These are phyloP conservation scores for Dichotomocladium elegans DNA, from an alignment of 371 early-diverging fungal genomes.

Conservation along the genomic window DNA sequence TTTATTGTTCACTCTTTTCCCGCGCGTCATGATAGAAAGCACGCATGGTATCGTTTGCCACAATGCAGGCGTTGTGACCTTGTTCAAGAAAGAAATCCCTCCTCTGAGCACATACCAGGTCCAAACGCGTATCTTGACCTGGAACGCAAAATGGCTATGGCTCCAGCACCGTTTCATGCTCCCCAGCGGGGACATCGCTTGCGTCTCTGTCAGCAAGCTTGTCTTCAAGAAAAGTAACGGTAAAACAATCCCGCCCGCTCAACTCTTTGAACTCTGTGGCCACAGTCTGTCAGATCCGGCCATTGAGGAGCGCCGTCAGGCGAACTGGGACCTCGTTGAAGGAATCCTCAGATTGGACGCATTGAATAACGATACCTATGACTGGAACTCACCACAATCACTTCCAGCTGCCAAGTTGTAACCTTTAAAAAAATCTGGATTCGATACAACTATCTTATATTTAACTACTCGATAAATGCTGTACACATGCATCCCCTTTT, in stretches of 20 bases:
- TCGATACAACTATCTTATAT: too few species aligned
- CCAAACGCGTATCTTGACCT: slow-evolving; percentile 49
- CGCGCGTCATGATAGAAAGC: slow-evolving; percentile 32
- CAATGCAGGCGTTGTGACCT: slow-evolving; percentile 33
- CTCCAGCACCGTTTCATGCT: slow-evolving; percentile 34
- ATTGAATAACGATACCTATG: slow-evolving; percentile 12
- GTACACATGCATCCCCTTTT: too few species aligned
- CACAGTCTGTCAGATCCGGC: slow-evolving; percentile 18
- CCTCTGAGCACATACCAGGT: slow-evolving; percentile 45
- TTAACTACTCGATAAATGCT: too few species aligned
- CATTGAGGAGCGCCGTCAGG: slow-evolving; percentile 21
- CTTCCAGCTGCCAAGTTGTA: slow-evolving; percentile 11
- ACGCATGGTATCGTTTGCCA: slow-evolving; percentile 22
- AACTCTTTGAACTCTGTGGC: slow-evolving; percentile 30
- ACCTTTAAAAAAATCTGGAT: too few species aligned
- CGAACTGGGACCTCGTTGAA: slow-evolving; percentile 18
- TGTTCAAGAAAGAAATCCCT: slow-evolving; percentile 54
- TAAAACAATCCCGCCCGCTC: slow-evolving; percentile 30
- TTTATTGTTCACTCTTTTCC: slow-evolving; percentile 37
- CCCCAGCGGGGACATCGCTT: slow-evolving; percentile 12
- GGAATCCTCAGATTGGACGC: slow-evolving; percentile 20
- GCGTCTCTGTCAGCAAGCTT: slow-evolving; percentile 29
- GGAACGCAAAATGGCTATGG: slow-evolving; percentile 54
- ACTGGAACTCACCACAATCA: not conserved
- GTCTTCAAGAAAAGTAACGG: slow-evolving; percentile 39